Evolutionary conservation across 2,329 filamentous ascomycete genomes (phyloP), one percentile per base, ranked within the genome.

Genomic region (Apiospora rasikravindrae): DNA sequence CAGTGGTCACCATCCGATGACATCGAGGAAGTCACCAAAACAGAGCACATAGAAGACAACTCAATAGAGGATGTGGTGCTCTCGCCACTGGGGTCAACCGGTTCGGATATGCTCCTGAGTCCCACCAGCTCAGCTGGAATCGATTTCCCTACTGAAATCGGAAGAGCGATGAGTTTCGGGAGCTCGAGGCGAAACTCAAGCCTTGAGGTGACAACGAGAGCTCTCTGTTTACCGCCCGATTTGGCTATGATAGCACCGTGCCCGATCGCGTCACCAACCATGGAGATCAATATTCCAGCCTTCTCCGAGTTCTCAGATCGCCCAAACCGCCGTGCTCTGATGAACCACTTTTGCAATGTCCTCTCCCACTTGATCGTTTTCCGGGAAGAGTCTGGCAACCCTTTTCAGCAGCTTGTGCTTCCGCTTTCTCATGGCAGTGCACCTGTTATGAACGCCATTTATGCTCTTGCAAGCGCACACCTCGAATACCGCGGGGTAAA

Each of bases 401-500:
- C 89, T 0, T 91, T 91, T 76, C 88, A 90, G 75, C 88, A 90
- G 75, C 82, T 91, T 19, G 87, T 91, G 11, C 81, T 91, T n/a
- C 90, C 90, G 2, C 82, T 92, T 51, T 89, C 88, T 2, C 84
- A 86, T 68, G 83, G 79, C 61, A 89, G 88, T 76, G 83, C 84
- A 0, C 86, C 89, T 0, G 87, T 98, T 4, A 93, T 93, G 80
- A 94, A 96, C 78, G 94, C 95, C 13, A 92, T 98, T 73, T 95
- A 94, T 72, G 94, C 95, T 0, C 84, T 98, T 10, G 90, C 94
- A 0, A 93, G 93, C 71, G 96, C 95, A 72, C 96, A 98, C 79
- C 84, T 97, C 72, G 93, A 96, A 75, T 94, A 89, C 68, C 83
- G 88, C 37, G 88, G 88, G 1, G 82, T 89, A 7, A 81, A 86